These are phyloP conservation scores for Colletotrichum australisinense DNA, from an alignment of 2,329 filamentous ascomycete species.

Conservation along the genomic window DNA sequence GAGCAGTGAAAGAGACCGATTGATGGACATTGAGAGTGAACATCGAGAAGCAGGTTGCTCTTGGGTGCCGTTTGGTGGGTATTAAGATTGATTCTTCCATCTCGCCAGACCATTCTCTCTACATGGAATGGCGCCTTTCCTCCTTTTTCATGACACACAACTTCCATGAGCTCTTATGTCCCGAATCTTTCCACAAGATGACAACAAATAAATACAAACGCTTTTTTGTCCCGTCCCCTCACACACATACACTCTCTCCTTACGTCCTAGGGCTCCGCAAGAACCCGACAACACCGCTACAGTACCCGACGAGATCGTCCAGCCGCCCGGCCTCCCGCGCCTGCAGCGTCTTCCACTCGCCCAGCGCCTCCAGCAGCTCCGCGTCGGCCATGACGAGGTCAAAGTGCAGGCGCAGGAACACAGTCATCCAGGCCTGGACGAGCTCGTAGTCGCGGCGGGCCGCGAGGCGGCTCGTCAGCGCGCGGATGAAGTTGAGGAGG, in stretches of 20 bases:
- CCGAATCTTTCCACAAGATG: background rate
- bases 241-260: background rate
- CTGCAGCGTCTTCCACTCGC: constrained; percentile 78
- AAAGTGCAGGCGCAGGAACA: constrained; percentile 85
- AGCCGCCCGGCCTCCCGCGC: constrained; percentile 78
- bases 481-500: constrained; percentile 82
- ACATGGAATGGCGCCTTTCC: background rate
- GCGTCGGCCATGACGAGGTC: constrained; percentile 64
- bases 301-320: constrained; percentile 85
- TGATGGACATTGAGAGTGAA: background rate
- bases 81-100: background rate
- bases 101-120: background rate
- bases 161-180: background rate
- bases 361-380: constrained; percentile 68
- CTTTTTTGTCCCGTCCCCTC: background rate
- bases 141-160: background rate
- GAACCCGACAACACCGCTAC: constrained; percentile 86
- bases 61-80: background rate
- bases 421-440: constrained; percentile 96
- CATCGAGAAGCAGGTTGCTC: background rate
- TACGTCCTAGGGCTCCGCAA: constrained; percentile 72
- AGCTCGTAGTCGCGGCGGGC: constrained; percentile 89
- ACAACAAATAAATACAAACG: background rate
- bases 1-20: too few species aligned
- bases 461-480: constrained; percentile 77